Evolutionary conservation across 1,139 yeast genomes (phyloP), one percentile per base, ranked within the genome.

Genomic region (Diutina sp.): DNA sequence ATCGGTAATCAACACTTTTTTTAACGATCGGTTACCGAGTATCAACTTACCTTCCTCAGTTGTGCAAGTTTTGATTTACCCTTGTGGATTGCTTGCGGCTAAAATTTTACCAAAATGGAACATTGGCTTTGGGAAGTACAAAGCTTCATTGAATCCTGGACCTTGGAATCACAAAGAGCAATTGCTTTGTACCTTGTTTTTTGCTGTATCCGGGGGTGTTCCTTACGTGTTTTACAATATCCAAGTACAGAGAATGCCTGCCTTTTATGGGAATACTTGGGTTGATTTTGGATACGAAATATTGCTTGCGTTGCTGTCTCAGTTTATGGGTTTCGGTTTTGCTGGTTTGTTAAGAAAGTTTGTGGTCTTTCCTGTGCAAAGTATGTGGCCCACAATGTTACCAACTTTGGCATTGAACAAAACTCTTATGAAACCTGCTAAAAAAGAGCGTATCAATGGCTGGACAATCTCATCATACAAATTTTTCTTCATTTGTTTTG

Each of bases 81-180:
- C 86, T 14, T 71, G 78, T 61, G 90, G 89, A 56, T 66, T 66
- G 56, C 58, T 71, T 1, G 68, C 72, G 65, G 74, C 70, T 51
- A 59, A 54, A 46, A 54, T 66, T 46, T 58, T 83, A 18, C 88
- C 88, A 5, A 73, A 74, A 57, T 72, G 76, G 75, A 77, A 75
- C 18, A 65, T 81, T 64, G 72, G 57, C 55, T 41, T 67, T 65
- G 60, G 69, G 68, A 61, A 78, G 65, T 61, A 57, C 70, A 72
- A 57, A 59, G 68, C 64, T 67, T 79, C 56, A 63, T 82, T 63
- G 76, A 83, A 66, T 59, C 83, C 84, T 1, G 85, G 85, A 7
- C 82, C 83, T 6, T 86, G 89, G 87, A 72, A 77, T 46, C 75
- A 71, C 62, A 86, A 86, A 66, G 93, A 86, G 65, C 89, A 85